Percentiles rank a stretch among this genome's conserved stretches.
phyloP scores from a whole-genome alignment of 371 early-diverging fungal genomes.

The Chytridium lagenaria region DNA sequence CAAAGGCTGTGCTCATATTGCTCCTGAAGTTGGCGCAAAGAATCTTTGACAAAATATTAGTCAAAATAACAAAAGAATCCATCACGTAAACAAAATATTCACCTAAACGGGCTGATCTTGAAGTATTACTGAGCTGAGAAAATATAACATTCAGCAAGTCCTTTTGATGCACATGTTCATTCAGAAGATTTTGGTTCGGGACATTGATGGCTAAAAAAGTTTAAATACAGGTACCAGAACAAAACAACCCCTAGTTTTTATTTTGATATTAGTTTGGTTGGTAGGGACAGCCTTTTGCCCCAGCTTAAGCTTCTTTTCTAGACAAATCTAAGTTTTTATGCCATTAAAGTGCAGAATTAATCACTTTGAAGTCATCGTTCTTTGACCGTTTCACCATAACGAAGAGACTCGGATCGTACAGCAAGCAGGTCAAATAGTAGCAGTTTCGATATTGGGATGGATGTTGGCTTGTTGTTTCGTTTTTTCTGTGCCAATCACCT shows the following conservation, averaged over 20 bases:
- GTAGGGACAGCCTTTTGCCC: constrained; percentile 85
- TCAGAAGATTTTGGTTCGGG: constrained; percentile 75
- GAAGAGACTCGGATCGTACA: constrained; percentile 32
- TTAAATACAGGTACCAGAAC: neutral
- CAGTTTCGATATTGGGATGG: no score
- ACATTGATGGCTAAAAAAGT: constrained; percentile 70
- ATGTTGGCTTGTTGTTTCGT: no score
- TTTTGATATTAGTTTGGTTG: constrained; percentile 85
- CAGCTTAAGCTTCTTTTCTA: constrained; percentile 92
- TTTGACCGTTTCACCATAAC: constrained; percentile 75
- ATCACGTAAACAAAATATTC: neutral
- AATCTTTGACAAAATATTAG: no score
- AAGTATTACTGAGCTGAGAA: constrained; percentile 79
- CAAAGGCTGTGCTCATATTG: no score
- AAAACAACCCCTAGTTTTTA: constrained; percentile 74
- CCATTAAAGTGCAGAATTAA: neutral
- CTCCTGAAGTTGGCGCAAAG: no score
- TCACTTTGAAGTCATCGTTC: constrained; percentile 80
- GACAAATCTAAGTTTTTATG: constrained; percentile 2
- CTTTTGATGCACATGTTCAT: constrained; percentile 69
- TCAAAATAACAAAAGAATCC: no score
- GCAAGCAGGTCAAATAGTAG: no score
- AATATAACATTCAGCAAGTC: constrained; percentile 70
- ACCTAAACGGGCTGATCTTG: constrained; percentile 76
- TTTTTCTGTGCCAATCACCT: no score